Conservation (phyloP, 2,329 filamentous ascomycete species). For the Botrytis galanthina region DNA sequence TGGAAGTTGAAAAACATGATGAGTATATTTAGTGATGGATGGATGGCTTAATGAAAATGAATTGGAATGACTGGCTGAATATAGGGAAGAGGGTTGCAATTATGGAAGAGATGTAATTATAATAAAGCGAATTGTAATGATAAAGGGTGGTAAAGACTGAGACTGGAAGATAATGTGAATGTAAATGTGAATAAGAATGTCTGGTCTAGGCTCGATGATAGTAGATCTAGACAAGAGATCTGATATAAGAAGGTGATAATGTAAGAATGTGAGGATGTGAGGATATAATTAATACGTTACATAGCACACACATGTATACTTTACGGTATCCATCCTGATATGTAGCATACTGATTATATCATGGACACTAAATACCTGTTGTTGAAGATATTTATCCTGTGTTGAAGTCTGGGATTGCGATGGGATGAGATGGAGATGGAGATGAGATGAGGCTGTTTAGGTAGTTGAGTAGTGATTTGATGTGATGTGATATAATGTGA, state of each 20-base stretch:
- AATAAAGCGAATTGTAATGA: background rate
- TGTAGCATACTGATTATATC: background rate
- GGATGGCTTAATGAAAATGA: background rate
- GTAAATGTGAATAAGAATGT: background rate
- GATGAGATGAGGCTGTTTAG: background rate
- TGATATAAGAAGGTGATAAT: background rate
- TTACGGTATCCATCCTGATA: background rate
- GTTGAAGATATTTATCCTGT: background rate
- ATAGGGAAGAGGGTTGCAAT: too few species aligned
- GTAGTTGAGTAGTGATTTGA: background rate
- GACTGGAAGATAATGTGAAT: background rate
- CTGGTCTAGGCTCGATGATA: background rate
- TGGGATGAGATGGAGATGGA: too few species aligned
- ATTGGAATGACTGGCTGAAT: too few species aligned
- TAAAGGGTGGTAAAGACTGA: background rate
- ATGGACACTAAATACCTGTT: background rate
- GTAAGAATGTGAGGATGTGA: background rate
- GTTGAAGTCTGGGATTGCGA: background rate
- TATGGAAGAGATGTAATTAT: background rate
- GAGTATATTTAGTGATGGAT: background rate
- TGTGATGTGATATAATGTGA: background rate
- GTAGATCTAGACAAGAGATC: background rate
- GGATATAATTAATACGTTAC: too few species aligned
- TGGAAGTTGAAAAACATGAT: background rate
- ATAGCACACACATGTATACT: background rate